Conservation (phyloP, 2,329 filamentous ascomycete species). For the Colletotrichum nymphaeae region DNA sequence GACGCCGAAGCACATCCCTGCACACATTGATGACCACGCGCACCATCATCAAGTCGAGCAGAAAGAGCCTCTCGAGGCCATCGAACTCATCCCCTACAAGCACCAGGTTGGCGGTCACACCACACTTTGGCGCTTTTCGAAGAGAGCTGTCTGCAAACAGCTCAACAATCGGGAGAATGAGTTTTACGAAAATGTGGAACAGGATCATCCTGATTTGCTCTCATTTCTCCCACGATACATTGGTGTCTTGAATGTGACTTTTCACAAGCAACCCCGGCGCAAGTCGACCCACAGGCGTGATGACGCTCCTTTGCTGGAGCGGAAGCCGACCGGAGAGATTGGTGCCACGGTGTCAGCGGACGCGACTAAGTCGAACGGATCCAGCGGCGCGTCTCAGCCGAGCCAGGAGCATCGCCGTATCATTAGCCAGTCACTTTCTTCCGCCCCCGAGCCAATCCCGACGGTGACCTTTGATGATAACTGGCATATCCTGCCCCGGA, state of each 20-base stretch:
- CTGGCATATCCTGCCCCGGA: slow-evolving; percentile 89
- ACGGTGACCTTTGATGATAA: slow-evolving; percentile 96
- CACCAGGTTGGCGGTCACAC: slow-evolving; percentile 98
- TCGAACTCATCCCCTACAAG: slow-evolving; percentile 95
- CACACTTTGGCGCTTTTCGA: slow-evolving; percentile 94
- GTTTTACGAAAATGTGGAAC: slow-evolving; percentile 97
- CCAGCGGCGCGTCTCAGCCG: slow-evolving; percentile 13
- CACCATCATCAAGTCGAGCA: slow-evolving; percentile 62
- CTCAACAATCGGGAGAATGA: slow-evolving; percentile 98
- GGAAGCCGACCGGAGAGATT: slow-evolving; percentile 36
- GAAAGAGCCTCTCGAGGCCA: slow-evolving; percentile 81
- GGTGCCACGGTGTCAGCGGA: neutral
- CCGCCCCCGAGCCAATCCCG: slow-evolving; percentile 74
- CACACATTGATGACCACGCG: slow-evolving; percentile 57
- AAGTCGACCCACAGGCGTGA: slow-evolving; percentile 67
- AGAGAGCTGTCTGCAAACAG: slow-evolving; percentile 96
- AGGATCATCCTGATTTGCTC: slow-evolving; percentile 87
- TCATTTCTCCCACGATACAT: slow-evolving; percentile 97
- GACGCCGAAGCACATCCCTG: slow-evolving; percentile 46
- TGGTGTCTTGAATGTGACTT: slow-evolving; percentile 95
- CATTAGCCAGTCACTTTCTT: slow-evolving; percentile 81
- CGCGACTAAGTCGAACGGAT: slow-evolving; percentile 11
- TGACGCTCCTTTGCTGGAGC: slow-evolving; percentile 45
- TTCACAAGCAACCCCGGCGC: slow-evolving; percentile 83
- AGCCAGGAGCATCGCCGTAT: slow-evolving; percentile 53